Percentiles rank a stretch among this genome's conserved stretches.
These are phyloP conservation scores for Mimosa bimucronata DNA, from an alignment of 306 rosid species.

Conservation along the genomic window DNA sequence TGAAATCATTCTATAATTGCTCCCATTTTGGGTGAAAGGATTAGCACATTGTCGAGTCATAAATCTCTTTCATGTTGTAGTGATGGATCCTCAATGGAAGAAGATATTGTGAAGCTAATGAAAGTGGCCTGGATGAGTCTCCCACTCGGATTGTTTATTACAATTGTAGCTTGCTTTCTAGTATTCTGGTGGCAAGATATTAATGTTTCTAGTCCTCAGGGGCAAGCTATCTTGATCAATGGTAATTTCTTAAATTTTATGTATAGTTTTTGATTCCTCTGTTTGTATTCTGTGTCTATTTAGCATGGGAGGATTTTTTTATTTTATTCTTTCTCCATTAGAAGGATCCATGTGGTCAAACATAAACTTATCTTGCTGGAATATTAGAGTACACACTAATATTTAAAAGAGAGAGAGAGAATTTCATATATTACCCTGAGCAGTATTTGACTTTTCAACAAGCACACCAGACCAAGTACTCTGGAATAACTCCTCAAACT, in stretches of 20 bases:
- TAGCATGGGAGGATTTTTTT: background rate
- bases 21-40: slow-evolving; percentile 23
- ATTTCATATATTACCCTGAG: background rate
- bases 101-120: slow-evolving; percentile 73
- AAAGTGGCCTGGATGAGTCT: slow-evolving; percentile 87
- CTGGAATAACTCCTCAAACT: slow-evolving; percentile 23
- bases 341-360: slow-evolving; percentile 10
- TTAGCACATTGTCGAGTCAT: background rate
- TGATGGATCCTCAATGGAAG: slow-evolving; percentile 64
- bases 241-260: slow-evolving; percentile 48
- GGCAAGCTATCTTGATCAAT: slow-evolving; percentile 89
- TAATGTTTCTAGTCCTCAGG: slow-evolving; percentile 65
- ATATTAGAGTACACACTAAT: background rate
- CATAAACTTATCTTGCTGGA: background rate
- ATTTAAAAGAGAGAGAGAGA: background rate
- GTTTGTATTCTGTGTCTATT: background rate
- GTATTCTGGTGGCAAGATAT: slow-evolving; percentile 84
- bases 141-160: slow-evolving; percentile 76
- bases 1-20: background rate
- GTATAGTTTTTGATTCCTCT: background rate
- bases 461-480: slow-evolving; percentile 5
- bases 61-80: slow-evolving; percentile 47
- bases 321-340: background rate
- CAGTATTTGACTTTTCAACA: slow-evolving; percentile 13
- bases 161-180: slow-evolving; percentile 62